Evolutionary conservation across 148 eudicot genomes (phyloP), one percentile per base, ranked within the genome.

Genomic region (Cornus controversa): DNA sequence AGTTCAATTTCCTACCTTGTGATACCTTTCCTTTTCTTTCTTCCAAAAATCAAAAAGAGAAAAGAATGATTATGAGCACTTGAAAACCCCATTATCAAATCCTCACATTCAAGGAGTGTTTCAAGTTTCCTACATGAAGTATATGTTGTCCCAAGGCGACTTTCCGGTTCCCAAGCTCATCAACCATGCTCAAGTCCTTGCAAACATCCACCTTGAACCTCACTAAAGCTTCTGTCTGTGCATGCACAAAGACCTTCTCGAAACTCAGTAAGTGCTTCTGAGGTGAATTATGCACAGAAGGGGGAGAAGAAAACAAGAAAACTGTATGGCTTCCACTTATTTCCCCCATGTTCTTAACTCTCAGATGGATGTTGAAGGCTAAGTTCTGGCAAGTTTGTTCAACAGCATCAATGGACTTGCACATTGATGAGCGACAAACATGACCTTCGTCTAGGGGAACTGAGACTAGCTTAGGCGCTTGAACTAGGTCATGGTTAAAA

Each of bases 101-200:
- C 84, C 80, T 85, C 69, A 95, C 75, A 57, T 66, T 85, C 77
- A 95, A 73, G 24, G 87, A 75, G 72, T 90, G 87, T 63, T 86
- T 90, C 87, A 93, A 84, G 81, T 80, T 47, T 54, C 99, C 99
- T 73, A 96, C 84, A 76, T 87, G 91, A 70, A 96, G 88, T 25
- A 87, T 78, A 86, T 93, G 98, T 28, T 81, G 60, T 65, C 98
- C 98, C 67, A 96, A 77, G 10, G 90, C 93, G 20, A 93, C 83
- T 79, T 90, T 91, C 68, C 87, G 80, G 40, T 79, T 85, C 29
- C 98, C 98, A 57, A 54, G 53, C 75, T 93, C 91, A 82, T 91
- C 97, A 34, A 84, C 93, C 72, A 93, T 85, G 69, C 98, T 96
- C 90, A 96, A 87, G 80, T 96, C 91, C 87, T 84, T 90, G 82